A percentile compares a stretch with the other conserved stretches of the same genome.
phyloP scores from a whole-genome alignment of 257 asterid species.

The Cynanchum wilfordii region DNA sequence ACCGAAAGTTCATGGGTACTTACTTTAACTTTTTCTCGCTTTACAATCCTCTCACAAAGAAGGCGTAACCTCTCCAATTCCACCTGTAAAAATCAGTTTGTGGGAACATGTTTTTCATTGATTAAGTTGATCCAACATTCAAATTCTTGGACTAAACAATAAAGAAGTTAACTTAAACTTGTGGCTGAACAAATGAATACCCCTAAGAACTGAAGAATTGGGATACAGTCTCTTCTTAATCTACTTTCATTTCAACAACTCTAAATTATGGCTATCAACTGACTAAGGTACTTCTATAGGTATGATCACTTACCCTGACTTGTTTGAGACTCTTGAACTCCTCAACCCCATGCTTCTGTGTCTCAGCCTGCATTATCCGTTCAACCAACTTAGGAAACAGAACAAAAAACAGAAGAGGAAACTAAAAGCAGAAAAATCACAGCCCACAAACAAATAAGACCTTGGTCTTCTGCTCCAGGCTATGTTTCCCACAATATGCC shows the following conservation, averaged over 20 bases:
- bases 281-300: neutral
- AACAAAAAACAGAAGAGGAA: neutral
- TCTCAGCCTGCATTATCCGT: constrained; percentile 54
- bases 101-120: neutral
- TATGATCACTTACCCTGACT: constrained; percentile 66
- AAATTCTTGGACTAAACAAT: neutral
- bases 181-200: neutral
- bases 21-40: constrained; percentile 93
- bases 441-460: constrained; percentile 34
- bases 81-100: constrained; percentile 45
- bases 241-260: neutral
- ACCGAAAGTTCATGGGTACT: constrained; percentile 16
- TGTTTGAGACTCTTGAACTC: constrained; percentile 88
- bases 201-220: neutral
- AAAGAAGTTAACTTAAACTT: neutral
- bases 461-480: constrained; percentile 86
- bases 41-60: constrained; percentile 87
- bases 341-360: constrained; percentile 71
- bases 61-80: constrained; percentile 96
- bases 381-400: constrained; percentile 11
- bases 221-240: neutral
- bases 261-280: neutral
- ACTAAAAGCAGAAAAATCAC: neutral
- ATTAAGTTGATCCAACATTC: neutral
- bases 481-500: constrained; percentile 94